Percentiles rank a stretch among this genome's conserved stretches.
These are phyloP conservation scores for Trichoderma atrobrunneum DNA, from an alignment of 2,329 filamentous ascomycete species.

Conservation along the genomic window DNA sequence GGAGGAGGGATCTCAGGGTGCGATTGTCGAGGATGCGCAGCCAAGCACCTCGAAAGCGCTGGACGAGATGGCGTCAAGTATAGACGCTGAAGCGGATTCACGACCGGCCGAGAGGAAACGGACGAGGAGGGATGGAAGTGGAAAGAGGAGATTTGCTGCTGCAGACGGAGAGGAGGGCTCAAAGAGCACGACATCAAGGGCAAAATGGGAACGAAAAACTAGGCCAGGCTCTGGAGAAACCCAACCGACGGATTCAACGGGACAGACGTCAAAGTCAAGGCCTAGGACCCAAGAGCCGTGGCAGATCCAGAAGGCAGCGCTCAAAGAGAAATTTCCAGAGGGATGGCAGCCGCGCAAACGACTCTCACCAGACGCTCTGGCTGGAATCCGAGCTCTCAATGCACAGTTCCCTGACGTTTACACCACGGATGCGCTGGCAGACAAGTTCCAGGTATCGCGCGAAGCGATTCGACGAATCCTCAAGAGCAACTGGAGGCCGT, in stretches of 20 bases:
- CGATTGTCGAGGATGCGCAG: background rate
- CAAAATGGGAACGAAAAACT: background rate
- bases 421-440: conserved; percentile 68
- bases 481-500: conserved; percentile 70
- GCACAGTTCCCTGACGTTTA: conserved; percentile 73
- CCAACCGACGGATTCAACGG: background rate
- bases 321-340: conserved; percentile 75
- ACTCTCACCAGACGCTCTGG: conserved; percentile 85
- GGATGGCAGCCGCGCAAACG: conserved; percentile 82
- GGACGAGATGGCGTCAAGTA: background rate
- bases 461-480: conserved; percentile 87
- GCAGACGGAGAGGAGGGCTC: background rate
- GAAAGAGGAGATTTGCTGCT: background rate
- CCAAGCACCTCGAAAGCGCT: background rate
- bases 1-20: conserved; percentile 17
- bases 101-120: background rate
- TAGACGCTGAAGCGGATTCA: background rate
- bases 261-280: background rate
- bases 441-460: conserved; percentile 79
- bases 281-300: conserved; percentile 45
- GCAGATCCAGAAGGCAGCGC: conserved; percentile 71
- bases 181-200: background rate
- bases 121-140: background rate
- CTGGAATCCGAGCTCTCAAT: conserved; percentile 84
- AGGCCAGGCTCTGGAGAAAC: background rate